phyloP scores from a whole-genome alignment of 768 basidiomycete genomes.

The Pluteus cervinus region DNA sequence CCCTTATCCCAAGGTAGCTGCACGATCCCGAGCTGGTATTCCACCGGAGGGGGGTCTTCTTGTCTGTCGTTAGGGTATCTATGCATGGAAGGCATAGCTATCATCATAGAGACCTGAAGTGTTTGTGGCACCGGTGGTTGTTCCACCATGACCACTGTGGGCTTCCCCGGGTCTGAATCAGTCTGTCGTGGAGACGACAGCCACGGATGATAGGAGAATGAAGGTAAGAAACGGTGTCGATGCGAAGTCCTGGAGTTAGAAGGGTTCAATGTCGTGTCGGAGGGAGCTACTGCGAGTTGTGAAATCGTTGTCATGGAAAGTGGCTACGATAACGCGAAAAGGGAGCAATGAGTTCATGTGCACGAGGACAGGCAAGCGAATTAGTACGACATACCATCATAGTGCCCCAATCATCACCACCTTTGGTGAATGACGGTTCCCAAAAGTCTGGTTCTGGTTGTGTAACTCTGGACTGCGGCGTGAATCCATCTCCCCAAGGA shows the following conservation, averaged over 20 bases:
- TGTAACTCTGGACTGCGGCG: background rate
- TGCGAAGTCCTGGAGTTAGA: too few species aligned
- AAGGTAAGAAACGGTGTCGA: too few species aligned
- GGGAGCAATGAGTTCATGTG: background rate
- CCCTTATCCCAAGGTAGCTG: conserved; percentile 27
- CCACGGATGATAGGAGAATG: too few species aligned
- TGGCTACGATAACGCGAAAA: conserved; percentile 9
- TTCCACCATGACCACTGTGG: too few species aligned
- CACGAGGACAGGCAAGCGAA: background rate
- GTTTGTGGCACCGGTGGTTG: too few species aligned
- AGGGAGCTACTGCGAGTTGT: too few species aligned
- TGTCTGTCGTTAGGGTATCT: too few species aligned
- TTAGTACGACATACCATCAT: conserved; percentile 12
- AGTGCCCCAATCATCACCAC: conserved; percentile 5
- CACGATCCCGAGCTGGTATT: conserved; percentile 40
- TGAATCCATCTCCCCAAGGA: conserved; percentile 13
- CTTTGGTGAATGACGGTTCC: conserved; percentile 11
- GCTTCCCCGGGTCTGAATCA: too few species aligned
- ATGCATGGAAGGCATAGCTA: conserved; percentile 36
- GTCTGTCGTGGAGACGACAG: too few species aligned
- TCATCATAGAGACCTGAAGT: conserved; percentile 36
- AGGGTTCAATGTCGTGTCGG: too few species aligned
- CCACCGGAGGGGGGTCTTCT: too few species aligned
- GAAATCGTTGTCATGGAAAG: too few species aligned
- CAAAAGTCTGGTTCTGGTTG: conserved; percentile 12